Percentiles rank a stretch among this genome's conserved stretches.
Conservation (phyloP, 2,329 filamentous ascomycete genomes). For the Sclerotiophoma versabilis region DNA sequence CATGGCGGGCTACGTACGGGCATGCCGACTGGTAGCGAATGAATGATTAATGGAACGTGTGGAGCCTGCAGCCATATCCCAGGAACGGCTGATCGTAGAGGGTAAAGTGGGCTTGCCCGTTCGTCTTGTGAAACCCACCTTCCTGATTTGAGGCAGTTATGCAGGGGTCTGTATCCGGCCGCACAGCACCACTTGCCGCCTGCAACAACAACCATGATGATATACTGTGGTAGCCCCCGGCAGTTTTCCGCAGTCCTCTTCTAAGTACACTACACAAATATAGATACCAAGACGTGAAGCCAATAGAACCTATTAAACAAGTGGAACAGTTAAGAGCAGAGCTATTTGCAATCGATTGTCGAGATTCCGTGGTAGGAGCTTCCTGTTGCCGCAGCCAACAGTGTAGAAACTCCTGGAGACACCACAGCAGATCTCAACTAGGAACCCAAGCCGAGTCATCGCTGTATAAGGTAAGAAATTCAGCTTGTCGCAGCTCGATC, state of each 20-base stretch:
- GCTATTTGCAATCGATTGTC: too few species aligned
- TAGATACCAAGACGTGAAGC: too few species aligned
- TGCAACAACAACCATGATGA: background rate
- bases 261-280: too few species aligned
- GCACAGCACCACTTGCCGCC: conserved; percentile 8
- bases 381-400: too few species aligned
- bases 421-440: background rate
- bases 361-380: too few species aligned
- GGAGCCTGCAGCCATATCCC: conserved; percentile 9
- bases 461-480: background rate
- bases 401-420: too few species aligned
- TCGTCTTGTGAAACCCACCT: conserved; percentile 19
- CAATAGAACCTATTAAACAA: too few species aligned
- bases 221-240: too few species aligned
- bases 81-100: conserved; percentile 7
- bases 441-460: background rate
- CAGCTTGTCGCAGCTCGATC: background rate
- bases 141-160: conserved; percentile 11
- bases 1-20: background rate
- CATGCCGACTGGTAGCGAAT: conserved; percentile 9
- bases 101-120: conserved; percentile 7
- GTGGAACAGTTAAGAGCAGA: too few species aligned
- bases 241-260: too few species aligned
- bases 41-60: conserved; percentile 1
- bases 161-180: conserved; percentile 2